These are phyloP conservation scores for Salvia rosmarinus DNA, from an alignment of 257 asterid genomes.

Conservation along the genomic window DNA sequence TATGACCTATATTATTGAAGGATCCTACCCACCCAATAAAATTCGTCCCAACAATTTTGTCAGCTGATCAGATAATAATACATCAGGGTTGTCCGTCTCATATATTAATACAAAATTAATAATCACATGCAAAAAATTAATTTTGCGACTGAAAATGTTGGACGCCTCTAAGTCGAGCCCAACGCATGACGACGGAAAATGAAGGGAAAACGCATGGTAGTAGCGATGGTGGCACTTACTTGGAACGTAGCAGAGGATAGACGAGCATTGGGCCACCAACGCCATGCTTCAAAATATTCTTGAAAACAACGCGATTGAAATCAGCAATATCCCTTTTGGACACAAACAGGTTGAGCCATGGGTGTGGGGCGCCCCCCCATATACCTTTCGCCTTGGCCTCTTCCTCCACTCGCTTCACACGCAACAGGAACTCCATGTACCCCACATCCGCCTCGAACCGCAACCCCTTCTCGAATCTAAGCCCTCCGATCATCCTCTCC, in stretches of 20 bases:
- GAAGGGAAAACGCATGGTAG: background rate
- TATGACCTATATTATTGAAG: conserved; percentile 33
- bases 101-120: no score
- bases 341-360: conserved; percentile 90
- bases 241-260: conserved; percentile 84
- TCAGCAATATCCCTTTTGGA: conserved; percentile 61
- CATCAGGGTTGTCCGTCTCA: conserved; percentile 34
- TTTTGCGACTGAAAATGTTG: no score
- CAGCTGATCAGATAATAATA: conserved; percentile 35
- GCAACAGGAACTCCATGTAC: conserved; percentile 68
- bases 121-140: no score
- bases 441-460: conserved; percentile 50
- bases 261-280: conserved; percentile 89
- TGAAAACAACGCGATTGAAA: conserved; percentile 71
- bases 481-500: conserved; percentile 50
- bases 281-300: conserved; percentile 69
- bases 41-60: conserved; percentile 40
- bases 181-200: no score
- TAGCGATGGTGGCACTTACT: conserved; percentile 46
- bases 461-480: conserved; percentile 44
- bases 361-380: conserved; percentile 98
- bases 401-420: conserved; percentile 75
- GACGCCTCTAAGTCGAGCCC: no score
- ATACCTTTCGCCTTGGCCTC: conserved; percentile 73
- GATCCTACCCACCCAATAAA: conserved; percentile 53